phyloP scores from a whole-genome alignment of 2,329 filamentous ascomycete genomes.

The Trichophyton equinum region DNA sequence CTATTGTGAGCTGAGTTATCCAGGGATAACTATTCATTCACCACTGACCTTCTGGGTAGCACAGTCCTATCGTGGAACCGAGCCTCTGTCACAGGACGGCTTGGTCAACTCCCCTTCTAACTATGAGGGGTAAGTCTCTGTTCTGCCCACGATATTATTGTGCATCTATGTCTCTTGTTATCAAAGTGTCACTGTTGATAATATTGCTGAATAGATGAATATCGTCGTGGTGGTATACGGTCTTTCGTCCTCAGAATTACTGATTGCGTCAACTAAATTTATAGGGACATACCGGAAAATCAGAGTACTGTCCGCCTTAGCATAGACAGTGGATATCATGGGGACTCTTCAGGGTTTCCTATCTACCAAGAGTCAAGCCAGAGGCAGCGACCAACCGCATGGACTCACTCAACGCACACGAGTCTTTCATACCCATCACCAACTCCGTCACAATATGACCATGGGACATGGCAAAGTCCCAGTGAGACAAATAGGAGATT shows the following conservation, averaged over 20 bases:
- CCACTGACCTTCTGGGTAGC: neutral
- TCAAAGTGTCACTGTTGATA: neutral
- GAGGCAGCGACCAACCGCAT: neutral
- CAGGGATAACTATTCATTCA: too few species aligned
- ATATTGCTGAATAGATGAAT: neutral
- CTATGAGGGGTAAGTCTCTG: neutral
- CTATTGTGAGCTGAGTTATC: neutral
- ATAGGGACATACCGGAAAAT: neutral
- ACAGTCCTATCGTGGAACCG: neutral
- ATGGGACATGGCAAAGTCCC: neutral
- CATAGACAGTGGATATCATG: neutral
- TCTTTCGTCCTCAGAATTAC: neutral
- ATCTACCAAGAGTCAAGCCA: neutral
- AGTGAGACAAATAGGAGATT: neutral
- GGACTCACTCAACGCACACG: neutral
- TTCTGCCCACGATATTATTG: too few species aligned
- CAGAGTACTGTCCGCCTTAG: neutral
- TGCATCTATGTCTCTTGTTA: too few species aligned
- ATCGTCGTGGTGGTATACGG: neutral
- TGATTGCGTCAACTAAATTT: neutral
- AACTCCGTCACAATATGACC: neutral
- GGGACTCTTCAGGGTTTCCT: neutral
- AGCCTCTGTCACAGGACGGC: neutral
- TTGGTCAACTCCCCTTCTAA: neutral
- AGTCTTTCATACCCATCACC: neutral